phyloP scores from a whole-genome alignment of 2,329 filamentous ascomycete genomes.

The Teratosphaeria pseudoeucalypti region DNA sequence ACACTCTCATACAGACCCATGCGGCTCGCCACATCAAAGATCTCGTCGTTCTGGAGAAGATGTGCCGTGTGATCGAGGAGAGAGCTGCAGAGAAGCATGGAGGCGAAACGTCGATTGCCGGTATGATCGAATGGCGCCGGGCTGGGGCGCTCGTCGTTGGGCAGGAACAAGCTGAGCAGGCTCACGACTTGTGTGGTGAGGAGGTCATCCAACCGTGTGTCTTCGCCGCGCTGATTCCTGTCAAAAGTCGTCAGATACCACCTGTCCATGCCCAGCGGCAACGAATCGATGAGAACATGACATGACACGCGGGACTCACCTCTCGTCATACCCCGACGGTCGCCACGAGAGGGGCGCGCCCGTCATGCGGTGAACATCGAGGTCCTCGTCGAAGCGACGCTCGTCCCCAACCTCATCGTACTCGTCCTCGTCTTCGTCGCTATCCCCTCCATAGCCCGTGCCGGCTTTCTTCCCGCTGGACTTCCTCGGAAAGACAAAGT shows the following conservation, averaged over 20 bases:
- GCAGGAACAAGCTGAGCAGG: constrained; percentile 16
- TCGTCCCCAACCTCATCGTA: background rate
- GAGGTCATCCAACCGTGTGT: constrained; percentile 9
- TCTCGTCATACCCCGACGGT: background rate
- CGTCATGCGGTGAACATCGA: too few species aligned
- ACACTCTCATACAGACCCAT: constrained; percentile 29
- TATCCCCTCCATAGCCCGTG: background rate
- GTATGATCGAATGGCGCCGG: constrained; percentile 20
- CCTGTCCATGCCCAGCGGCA: too few species aligned
- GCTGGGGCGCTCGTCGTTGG: constrained; percentile 5
- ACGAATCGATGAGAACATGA: background rate
- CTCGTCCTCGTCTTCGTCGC: background rate
- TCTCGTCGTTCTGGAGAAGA: constrained; percentile 32
- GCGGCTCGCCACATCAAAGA: constrained; percentile 28
- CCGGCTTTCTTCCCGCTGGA: background rate
- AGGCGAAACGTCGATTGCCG: constrained; percentile 20
- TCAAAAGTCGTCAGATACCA: background rate
- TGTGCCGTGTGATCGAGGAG: constrained; percentile 30
- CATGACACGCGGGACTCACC: background rate
- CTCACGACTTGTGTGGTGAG: constrained; percentile 9
- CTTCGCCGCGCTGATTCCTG: background rate
- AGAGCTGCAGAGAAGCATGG: constrained; percentile 29
- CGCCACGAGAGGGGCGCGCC: background rate
- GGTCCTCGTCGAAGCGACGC: background rate
- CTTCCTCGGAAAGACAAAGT: background rate